phyloP scores from a whole-genome alignment of 352 stramenopile genomes.

The Pseudoperonospora humuli region DNA sequence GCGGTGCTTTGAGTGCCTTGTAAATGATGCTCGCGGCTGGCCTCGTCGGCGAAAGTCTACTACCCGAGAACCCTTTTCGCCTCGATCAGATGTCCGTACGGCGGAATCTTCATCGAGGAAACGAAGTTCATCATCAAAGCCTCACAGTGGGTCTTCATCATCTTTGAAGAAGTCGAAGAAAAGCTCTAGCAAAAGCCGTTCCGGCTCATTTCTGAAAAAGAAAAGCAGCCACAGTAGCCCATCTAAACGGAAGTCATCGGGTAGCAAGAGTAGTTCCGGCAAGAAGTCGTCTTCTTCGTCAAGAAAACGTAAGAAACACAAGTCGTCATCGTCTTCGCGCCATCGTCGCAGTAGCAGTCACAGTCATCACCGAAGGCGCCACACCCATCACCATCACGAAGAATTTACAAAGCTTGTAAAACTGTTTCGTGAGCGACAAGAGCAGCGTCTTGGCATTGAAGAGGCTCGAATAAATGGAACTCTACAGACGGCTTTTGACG shows the following conservation, averaged over 20 bases:
- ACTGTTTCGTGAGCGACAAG: constrained; percentile 46
- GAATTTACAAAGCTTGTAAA: constrained; percentile 64
- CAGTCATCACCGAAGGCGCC: constrained; percentile 42
- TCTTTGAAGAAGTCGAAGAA: constrained; percentile 37
- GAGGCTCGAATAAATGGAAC: constrained; percentile 34
- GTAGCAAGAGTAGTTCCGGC: constrained; percentile 43
- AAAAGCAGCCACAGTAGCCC: constrained; percentile 38
- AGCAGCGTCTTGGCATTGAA: constrained; percentile 54
- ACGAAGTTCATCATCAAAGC: constrained; percentile 35
- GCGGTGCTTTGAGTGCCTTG: constrained; percentile 83
- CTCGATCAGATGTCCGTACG: constrained; percentile 4
- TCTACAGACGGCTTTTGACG: constrained; percentile 27
- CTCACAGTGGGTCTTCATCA: constrained; percentile 30
- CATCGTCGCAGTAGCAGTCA: constrained; percentile 47
- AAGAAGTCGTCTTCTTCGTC: constrained; percentile 52
- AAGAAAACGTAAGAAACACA: constrained; percentile 67
- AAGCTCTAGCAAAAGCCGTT: constrained; percentile 30
- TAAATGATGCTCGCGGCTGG: constrained; percentile 81
- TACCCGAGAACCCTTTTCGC: constrained; percentile 23
- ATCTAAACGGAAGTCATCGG: constrained; percentile 34
- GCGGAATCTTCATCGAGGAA: constrained; percentile 23
- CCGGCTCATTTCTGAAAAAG: constrained; percentile 35
- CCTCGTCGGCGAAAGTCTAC: constrained; percentile 43
- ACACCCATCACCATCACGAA: constrained; percentile 50
- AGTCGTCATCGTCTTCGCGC: constrained; percentile 53